phyloP scores from a whole-genome alignment of 2,329 filamentous ascomycete genomes.

The Pyricularia sp. region DNA sequence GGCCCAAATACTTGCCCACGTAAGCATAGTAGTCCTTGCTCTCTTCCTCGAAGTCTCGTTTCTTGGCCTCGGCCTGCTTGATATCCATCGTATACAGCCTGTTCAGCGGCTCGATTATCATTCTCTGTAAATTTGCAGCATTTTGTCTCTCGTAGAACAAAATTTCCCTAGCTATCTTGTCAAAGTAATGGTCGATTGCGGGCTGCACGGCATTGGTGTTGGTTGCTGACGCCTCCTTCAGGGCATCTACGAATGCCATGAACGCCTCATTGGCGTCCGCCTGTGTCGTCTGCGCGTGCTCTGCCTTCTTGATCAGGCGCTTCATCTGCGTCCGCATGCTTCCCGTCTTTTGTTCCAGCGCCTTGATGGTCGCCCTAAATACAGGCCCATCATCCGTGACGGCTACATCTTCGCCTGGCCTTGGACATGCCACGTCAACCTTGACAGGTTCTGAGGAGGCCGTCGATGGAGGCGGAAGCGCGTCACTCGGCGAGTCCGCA shows the following conservation, averaged over 20 bases:
- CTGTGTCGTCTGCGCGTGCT: slow-evolving; percentile 74
- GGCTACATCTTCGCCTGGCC: slow-evolving; percentile 76
- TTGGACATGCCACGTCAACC: slow-evolving; percentile 78
- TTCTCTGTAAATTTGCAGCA: slow-evolving; percentile 72
- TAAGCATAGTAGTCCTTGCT: slow-evolving; percentile 98
- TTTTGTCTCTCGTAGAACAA: slow-evolving; percentile 80
- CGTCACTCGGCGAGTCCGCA: slow-evolving; percentile 21
- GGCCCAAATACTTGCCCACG: slow-evolving; percentile 89
- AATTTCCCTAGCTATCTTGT: slow-evolving; percentile 91
- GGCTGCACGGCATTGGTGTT: slow-evolving; percentile 97
- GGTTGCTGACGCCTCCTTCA: slow-evolving; percentile 79
- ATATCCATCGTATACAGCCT: slow-evolving; percentile 94
- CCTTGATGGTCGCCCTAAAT: slow-evolving; percentile 94
- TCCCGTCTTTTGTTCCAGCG: slow-evolving; percentile 90
- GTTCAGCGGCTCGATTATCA: slow-evolving; percentile 88
- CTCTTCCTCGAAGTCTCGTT: slow-evolving; percentile 96
- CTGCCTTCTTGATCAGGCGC: slow-evolving; percentile 89
- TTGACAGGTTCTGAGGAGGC: slow-evolving; percentile 43
- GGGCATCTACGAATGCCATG: slow-evolving; percentile 69
- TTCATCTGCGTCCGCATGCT: slow-evolving; percentile 94
- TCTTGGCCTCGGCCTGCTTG: slow-evolving; percentile 94
- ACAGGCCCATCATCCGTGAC: slow-evolving; percentile 86
- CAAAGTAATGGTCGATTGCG: slow-evolving; percentile 94
- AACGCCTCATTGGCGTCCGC: slow-evolving; percentile 79
- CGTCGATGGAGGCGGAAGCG: slow-evolving; percentile 14